These are phyloP conservation scores for Podaxis sp. DNA, from an alignment of 768 basidiomycete species.

Conservation along the genomic window DNA sequence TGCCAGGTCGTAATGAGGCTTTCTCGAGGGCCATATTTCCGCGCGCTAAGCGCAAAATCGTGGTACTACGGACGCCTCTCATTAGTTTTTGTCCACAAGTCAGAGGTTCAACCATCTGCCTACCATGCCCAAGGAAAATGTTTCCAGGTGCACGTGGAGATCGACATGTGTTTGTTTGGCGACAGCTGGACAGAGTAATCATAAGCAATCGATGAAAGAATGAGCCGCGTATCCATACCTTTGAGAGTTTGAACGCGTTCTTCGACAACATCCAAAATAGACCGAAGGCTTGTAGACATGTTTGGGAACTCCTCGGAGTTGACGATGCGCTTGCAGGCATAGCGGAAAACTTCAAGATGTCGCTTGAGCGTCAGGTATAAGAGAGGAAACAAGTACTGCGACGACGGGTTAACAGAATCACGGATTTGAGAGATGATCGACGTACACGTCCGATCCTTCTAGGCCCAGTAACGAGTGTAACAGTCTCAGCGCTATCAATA, in stretches of 20 bases:
- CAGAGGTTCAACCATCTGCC: background rate
- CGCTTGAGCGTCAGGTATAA: constrained; percentile 21
- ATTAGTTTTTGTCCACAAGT: background rate
- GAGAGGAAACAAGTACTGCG: constrained; percentile 23
- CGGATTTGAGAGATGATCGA: background rate
- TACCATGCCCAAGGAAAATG: constrained; percentile 39
- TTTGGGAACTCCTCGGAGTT: constrained; percentile 32
- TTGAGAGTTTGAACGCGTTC: constrained; percentile 32
- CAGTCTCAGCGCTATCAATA: constrained; percentile 19
- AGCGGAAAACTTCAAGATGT: constrained; percentile 20
- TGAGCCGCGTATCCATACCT: constrained; percentile 22
- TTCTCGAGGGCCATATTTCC: background rate
- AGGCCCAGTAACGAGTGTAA: constrained; percentile 18
- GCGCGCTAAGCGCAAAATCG: background rate
- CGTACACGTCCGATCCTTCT: constrained; percentile 22
- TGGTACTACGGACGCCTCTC: background rate
- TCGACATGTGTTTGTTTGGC: constrained; percentile 33
- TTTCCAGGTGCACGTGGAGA: constrained; percentile 27
- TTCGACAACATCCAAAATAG: constrained; percentile 29
- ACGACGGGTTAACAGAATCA: background rate
- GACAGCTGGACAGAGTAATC: constrained; percentile 4
- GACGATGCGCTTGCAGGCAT: constrained; percentile 34
- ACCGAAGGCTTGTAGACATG: constrained; percentile 31
- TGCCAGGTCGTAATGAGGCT: background rate
- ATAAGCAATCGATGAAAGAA: background rate